A percentile compares a stretch with the other conserved stretches of the same genome.
phyloP scores from a whole-genome alignment of 768 basidiomycete species.

The Leccinum ochraceum region DNA sequence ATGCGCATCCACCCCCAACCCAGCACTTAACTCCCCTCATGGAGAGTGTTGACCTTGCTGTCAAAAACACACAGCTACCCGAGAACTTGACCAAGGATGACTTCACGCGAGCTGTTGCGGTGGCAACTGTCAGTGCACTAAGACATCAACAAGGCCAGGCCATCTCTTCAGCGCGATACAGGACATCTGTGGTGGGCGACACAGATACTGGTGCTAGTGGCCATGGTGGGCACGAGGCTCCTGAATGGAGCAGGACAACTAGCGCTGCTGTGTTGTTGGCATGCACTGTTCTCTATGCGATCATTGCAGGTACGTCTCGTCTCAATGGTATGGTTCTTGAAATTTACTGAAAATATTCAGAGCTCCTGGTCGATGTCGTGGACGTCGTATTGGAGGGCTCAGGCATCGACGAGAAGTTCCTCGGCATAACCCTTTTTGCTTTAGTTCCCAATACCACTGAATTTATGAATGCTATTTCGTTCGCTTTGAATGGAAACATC shows the following conservation, averaged over 20 bases:
- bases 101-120: slow-evolving; percentile 91
- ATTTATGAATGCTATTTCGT: slow-evolving; percentile 99
- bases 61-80: slow-evolving; percentile 61
- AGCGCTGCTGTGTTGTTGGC: slow-evolving; percentile 87
- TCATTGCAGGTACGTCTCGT: slow-evolving; percentile 81
- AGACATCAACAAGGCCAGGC: slow-evolving; percentile 70
- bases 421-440: slow-evolving; percentile 95
- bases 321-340: neutral
- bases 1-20: slow-evolving; percentile 42
- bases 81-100: slow-evolving; percentile 79
- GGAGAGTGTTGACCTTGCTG: slow-evolving; percentile 77
- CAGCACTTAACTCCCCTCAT: slow-evolving; percentile 60
- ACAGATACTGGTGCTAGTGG: slow-evolving; percentile 50
- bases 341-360: slow-evolving; percentile 41
- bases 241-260: slow-evolving; percentile 90
- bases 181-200: slow-evolving; percentile 40
- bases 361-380: slow-evolving; percentile 92
- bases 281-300: slow-evolving; percentile 91
- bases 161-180: slow-evolving; percentile 48
- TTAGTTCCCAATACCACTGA: slow-evolving; percentile 98
- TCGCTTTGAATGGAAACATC: slow-evolving; percentile 95
- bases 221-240: slow-evolving; percentile 90
- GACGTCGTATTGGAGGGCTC: slow-evolving; percentile 90
- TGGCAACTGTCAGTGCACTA: slow-evolving; percentile 89
- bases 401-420: slow-evolving; percentile 95